Base-by-base conservation (phyloP, 2,329 filamentous ascomycete genomes). In the Arthrobotrys sinensis region DNA sequence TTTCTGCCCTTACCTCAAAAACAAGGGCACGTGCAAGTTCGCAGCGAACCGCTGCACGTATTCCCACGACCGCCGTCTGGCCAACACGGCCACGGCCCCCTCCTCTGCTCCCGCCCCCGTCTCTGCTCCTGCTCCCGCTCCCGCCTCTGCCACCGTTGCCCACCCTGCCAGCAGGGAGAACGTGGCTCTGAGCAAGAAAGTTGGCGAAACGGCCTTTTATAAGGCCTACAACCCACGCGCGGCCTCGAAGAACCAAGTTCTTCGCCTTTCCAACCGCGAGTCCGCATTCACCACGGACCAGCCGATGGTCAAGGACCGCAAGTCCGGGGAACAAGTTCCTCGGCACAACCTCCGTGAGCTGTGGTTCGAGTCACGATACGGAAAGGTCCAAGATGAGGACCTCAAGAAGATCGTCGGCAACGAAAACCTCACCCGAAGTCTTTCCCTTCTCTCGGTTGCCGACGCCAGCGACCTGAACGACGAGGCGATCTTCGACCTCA, bases 1-100 rank as follows among this genome's bases (percentile, higher is more conserved):
- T 6, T 66, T 34, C 16, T 76, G 72, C 21, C 72, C 72, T 0
- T 76, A 76, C 32, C 38, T 76, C 0, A 69, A 48, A 24, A 69
- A 69, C 32, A 69, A 40, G 21, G 72, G 72, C 1, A 28, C 11
- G 10, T 69, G 72, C 24, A 46, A 53, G 12, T 76, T 76, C 40
- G 6, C 34, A 34, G 64, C 40, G 19, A 28, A 24, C 21, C 53
- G 45, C 3, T 76, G 71, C 19, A 16, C 53, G 12, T 76, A 68
- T n/a, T 64, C 28, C 24, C 71, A 76, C 32, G 50, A 53, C 4
- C 14, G 12, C 7, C 11, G 28, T 11, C 50, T 53, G 36, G 7
- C 12, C 36, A 38, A 12, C 36, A 8, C 1, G 36, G 24, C 24
- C 24, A 28, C 24, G 24, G 24, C 24, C 24, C 2, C 24, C 24